phyloP scores from a whole-genome alignment of 805 yeast species.

The Sugiyamaella boreocaroliniensis region DNA sequence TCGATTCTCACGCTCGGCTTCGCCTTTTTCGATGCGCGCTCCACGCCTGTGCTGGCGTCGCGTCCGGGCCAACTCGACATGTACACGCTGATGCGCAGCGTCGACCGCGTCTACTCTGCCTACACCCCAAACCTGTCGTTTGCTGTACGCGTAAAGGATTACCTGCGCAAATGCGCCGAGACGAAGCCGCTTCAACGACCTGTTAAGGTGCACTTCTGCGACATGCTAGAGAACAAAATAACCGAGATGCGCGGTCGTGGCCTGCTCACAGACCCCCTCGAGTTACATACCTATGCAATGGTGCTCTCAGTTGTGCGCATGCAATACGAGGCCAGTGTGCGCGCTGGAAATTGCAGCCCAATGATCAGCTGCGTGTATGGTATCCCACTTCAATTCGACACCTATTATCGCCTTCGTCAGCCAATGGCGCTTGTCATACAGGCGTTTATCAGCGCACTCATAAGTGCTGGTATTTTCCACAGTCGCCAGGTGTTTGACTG shows the following conservation, averaged over 20 bases:
- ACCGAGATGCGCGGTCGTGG: not conserved
- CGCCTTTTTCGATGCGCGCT: not conserved
- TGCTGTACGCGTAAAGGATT: too few species aligned
- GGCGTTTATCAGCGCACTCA: not conserved
- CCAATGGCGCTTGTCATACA: not conserved
- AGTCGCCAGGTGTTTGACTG: not conserved
- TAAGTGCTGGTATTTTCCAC: not conserved
- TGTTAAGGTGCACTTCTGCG: not conserved
- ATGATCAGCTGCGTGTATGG: not conserved
- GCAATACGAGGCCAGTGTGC: not conserved
- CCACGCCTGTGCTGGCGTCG: conserved; percentile 1
- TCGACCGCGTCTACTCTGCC: not conserved
- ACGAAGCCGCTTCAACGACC: not conserved
- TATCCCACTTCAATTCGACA: not conserved
- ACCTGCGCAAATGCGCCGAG: too few species aligned
- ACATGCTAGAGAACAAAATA: not conserved
- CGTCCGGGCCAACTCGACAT: conserved; percentile 1
- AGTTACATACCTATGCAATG: not conserved
- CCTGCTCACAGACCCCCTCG: not conserved
- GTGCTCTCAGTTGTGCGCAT: not conserved
- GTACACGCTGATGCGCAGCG: not conserved
- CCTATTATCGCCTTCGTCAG: not conserved
- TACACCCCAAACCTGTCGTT: not conserved
- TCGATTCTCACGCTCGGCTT: conserved; percentile 1
- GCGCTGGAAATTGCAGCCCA: not conserved